Evolutionary conservation across 345 rosid genomes (phyloP).

Genomic region (Xanthoceras sorbifolium): DNA sequence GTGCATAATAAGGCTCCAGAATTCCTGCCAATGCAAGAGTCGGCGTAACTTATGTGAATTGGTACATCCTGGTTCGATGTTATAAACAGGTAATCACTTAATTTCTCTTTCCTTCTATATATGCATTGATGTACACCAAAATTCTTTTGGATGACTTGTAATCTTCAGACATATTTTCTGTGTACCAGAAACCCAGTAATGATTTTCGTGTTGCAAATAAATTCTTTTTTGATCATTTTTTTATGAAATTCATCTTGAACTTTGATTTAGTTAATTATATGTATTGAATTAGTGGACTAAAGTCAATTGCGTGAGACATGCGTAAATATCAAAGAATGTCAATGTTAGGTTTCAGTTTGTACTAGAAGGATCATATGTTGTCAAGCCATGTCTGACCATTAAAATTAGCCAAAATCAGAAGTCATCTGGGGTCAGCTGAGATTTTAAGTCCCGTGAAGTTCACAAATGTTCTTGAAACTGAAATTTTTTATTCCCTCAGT

Average conservation of each 20-base stretch:
- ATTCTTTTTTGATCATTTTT: neutral
- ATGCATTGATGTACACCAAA: neutral
- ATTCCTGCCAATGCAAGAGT: constrained; percentile 30
- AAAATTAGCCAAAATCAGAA: neutral
- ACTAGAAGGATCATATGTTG: no score
- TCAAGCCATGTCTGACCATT: no score
- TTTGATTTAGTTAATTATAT: neutral
- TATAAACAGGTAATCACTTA: constrained; percentile 21
- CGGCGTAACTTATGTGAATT: constrained; percentile 26
- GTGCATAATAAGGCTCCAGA: constrained; percentile 38
- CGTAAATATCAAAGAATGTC: neutral
- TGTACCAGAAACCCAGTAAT: constrained; percentile 7
- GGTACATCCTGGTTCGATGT: constrained; percentile 3
- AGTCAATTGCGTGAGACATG: neutral
- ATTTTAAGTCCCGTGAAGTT: no score
- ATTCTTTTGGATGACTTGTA: neutral
- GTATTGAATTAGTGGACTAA: neutral
- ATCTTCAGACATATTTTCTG: constrained; percentile 7
- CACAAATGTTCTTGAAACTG: no score
- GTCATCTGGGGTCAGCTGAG: no score
- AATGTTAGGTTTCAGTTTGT: neutral
- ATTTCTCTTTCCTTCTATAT: constrained; percentile 6
- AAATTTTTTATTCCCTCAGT: no score
- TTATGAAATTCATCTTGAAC: neutral
- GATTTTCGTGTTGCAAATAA: neutral